phyloP scores from a whole-genome alignment of 2,329 filamentous ascomycete species.

The Clarireedia homoeocarpa region DNA sequence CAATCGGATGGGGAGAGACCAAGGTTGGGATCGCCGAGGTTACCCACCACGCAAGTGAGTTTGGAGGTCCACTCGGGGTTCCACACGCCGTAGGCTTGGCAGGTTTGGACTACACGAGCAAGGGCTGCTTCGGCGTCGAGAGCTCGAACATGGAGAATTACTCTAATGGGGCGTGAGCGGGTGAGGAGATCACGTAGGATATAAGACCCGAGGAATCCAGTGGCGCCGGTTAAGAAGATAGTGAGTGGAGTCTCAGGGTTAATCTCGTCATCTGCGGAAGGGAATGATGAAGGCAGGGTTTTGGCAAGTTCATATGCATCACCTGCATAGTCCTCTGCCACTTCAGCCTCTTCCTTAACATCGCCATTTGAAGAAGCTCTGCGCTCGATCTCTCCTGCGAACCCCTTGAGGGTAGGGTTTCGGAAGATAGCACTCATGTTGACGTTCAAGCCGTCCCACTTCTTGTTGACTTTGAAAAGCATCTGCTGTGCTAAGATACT shows the following conservation, averaged over 20 bases:
- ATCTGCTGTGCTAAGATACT: constrained; percentile 76
- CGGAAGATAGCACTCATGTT: constrained; percentile 65
- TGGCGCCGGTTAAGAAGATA: constrained; percentile 80
- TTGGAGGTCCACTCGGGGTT: constrained; percentile 56
- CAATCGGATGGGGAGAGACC: constrained; percentile 62
- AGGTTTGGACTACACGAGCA: constrained; percentile 57
- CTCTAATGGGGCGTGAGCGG: constrained; percentile 46
- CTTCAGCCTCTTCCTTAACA: constrained; percentile 32
- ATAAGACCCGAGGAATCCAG: constrained; percentile 81
- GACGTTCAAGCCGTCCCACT: constrained; percentile 55
- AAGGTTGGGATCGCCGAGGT: constrained; percentile 64
- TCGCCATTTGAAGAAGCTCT: constrained; percentile 23
- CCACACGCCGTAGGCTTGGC: constrained; percentile 76
- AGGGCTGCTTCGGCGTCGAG: constrained; percentile 52
- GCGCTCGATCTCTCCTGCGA: constrained; percentile 45
- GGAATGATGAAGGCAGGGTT: constrained; percentile 33
- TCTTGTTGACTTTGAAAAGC: constrained; percentile 59
- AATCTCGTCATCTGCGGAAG: constrained; percentile 27
- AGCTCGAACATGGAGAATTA: constrained; percentile 71
- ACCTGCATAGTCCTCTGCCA: constrained; percentile 40
- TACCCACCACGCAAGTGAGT: constrained; percentile 62
- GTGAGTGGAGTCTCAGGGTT: constrained; percentile 37
- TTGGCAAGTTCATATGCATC: constrained; percentile 34
- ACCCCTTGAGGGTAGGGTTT: constrained; percentile 48
- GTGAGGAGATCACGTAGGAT: constrained; percentile 68